Conservation (phyloP, 2,329 filamentous ascomycete genomes). For the Nannizzia gypsea region DNA sequence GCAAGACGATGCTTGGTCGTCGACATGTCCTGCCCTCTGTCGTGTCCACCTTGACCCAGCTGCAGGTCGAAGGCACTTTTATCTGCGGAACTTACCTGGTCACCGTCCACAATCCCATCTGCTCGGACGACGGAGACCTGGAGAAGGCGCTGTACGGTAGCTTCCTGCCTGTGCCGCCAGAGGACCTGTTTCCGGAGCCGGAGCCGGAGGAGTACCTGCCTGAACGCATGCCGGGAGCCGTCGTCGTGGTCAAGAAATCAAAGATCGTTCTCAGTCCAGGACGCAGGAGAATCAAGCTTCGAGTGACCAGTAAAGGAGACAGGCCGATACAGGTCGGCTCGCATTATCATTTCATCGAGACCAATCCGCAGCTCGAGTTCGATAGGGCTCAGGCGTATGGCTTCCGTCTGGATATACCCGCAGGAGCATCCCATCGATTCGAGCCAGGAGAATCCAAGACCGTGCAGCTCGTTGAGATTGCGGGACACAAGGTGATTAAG, state of each 20-base stretch:
- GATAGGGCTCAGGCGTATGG: conserved; percentile 74
- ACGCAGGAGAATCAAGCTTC: conserved; percentile 59
- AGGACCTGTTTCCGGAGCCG: conserved; percentile 54
- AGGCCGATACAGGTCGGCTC: conserved; percentile 84
- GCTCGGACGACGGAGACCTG: conserved; percentile 73
- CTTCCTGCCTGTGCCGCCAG: conserved; percentile 68
- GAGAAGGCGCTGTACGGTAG: conserved; percentile 81
- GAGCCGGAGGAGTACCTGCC: conserved; percentile 54
- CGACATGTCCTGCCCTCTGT: conserved; percentile 83
- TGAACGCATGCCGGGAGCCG: conserved; percentile 63
- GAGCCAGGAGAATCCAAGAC: conserved; percentile 89
- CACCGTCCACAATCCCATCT: conserved; percentile 83
- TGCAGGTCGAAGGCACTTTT: conserved; percentile 93
- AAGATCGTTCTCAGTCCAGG: conserved; percentile 61
- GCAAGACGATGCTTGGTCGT: conserved; percentile 82
- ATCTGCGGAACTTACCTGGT: conserved; percentile 83
- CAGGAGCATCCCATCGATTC: conserved; percentile 84
- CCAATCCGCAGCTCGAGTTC: conserved; percentile 81
- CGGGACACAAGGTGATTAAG: conserved; percentile 63
- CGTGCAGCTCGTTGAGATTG: conserved; percentile 80
- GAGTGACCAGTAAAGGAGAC: conserved; percentile 77
- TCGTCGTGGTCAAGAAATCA: conserved; percentile 57
- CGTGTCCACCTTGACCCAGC: conserved; percentile 61
- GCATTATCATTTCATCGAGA: conserved; percentile 93
- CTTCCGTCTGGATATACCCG: conserved; percentile 76